These are phyloP conservation scores for Nicotiana obtusifolia DNA, from an alignment of 257 asterid genomes.

Conservation along the genomic window DNA sequence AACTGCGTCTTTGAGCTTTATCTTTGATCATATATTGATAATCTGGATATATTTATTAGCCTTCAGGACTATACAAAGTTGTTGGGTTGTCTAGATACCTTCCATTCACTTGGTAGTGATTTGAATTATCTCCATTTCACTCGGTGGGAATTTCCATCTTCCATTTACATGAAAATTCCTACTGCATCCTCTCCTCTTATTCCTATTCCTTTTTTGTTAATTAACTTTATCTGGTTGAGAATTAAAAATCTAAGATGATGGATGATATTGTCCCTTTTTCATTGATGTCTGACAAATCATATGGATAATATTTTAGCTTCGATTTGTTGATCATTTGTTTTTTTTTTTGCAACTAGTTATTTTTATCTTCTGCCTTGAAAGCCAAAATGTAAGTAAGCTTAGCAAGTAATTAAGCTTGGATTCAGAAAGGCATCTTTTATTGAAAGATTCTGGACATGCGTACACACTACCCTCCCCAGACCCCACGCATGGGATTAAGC, in stretches of 20 bases:
- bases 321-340: neutral
- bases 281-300: neutral
- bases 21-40: constrained; percentile 1
- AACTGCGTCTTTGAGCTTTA: neutral
- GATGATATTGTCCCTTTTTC: neutral
- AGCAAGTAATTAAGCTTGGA: neutral
- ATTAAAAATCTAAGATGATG: neutral
- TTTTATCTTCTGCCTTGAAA: neutral
- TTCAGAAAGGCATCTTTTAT: neutral
- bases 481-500: too few relatives aligned
- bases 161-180: neutral
- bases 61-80: neutral
- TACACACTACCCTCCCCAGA: too few relatives aligned
- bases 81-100: neutral
- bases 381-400: neutral
- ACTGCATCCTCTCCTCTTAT: neutral
- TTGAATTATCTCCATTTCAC: neutral
- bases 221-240: neutral
- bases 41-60: constrained; percentile 2
- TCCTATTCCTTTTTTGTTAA: neutral
- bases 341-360: neutral
- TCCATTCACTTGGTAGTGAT: neutral
- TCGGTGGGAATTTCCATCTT: neutral
- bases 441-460: neutral
- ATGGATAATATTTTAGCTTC: neutral